These are phyloP conservation scores for Sphaceloma murrayae DNA, from an alignment of 2,329 filamentous ascomycete species.

Conservation along the genomic window DNA sequence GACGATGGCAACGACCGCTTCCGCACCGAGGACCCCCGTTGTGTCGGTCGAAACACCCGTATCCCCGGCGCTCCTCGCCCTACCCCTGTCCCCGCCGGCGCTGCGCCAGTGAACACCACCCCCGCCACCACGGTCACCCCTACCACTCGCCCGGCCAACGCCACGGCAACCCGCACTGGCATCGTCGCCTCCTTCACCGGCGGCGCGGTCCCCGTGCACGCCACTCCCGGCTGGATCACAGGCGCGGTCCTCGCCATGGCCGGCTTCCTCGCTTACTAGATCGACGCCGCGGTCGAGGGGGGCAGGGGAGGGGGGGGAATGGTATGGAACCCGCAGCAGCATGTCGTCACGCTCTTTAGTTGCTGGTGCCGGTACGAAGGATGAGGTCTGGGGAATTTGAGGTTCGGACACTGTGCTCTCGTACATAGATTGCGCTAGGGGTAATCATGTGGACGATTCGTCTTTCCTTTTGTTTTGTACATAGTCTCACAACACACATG, in stretches of 20 bases:
- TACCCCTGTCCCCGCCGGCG: neutral
- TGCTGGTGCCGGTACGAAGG: neutral
- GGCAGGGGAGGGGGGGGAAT: neutral
- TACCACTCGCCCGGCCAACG: slow-evolving; percentile 6
- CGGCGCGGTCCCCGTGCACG: slow-evolving; percentile 3
- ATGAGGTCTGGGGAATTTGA: neutral
- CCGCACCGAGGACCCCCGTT: slow-evolving; percentile 7
- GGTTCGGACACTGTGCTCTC: slow-evolving; percentile 1
- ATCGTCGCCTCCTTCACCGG: slow-evolving; percentile 12
- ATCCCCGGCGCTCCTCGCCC: neutral
- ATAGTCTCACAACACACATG: too few species aligned
- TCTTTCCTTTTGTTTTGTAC: slow-evolving; percentile 5
- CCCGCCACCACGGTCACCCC: neutral
- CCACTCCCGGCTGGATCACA: slow-evolving; percentile 5
- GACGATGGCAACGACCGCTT: slow-evolving; percentile 9
- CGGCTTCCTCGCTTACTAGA: slow-evolving; percentile 8
- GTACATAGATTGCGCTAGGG: slow-evolving; percentile 2
- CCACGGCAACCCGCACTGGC: slow-evolving; percentile 6
- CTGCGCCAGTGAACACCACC: slow-evolving; percentile 1
- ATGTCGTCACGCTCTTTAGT: slow-evolving; percentile 2
- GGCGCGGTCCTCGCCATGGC: slow-evolving; percentile 4
- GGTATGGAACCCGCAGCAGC: neutral
- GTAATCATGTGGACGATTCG: slow-evolving; percentile 7
- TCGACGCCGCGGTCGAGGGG: too few species aligned
- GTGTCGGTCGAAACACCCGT: neutral